These are phyloP conservation scores for Fusarium camptoceras DNA, from an alignment of 2,329 filamentous ascomycete species.

Conservation along the genomic window DNA sequence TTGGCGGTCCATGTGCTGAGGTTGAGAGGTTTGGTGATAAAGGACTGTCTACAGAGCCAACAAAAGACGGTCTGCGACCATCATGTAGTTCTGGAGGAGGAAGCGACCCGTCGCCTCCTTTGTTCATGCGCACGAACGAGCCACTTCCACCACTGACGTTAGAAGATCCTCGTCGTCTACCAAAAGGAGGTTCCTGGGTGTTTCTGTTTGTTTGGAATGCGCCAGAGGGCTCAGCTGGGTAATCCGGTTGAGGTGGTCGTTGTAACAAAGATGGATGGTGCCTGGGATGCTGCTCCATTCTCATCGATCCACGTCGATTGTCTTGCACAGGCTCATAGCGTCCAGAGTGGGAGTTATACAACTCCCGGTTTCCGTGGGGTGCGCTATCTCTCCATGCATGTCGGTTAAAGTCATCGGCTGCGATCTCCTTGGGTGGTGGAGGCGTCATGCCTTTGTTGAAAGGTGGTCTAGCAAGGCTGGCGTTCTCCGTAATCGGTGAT, in stretches of 20 bases:
- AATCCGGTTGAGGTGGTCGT: slow-evolving; percentile 72
- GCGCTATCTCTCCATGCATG: slow-evolving; percentile 81
- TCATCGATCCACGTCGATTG: slow-evolving; percentile 72
- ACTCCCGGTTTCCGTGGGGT: slow-evolving; percentile 73
- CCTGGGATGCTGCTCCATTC: slow-evolving; percentile 74
- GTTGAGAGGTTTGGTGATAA: slow-evolving; percentile 56
- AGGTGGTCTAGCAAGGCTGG: slow-evolving; percentile 60
- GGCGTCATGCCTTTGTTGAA: slow-evolving; percentile 65
- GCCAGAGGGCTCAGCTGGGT: slow-evolving; percentile 83
- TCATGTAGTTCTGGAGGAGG: slow-evolving; percentile 58
- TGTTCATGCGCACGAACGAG: slow-evolving; percentile 67
- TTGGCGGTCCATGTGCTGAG: slow-evolving; percentile 45
- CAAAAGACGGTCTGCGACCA: slow-evolving; percentile 61
- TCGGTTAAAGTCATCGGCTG: slow-evolving; percentile 92
- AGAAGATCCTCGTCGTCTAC: slow-evolving; percentile 85
- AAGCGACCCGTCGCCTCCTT: slow-evolving; percentile 57
- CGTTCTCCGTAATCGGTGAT: slow-evolving; percentile 73
- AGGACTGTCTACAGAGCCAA: slow-evolving; percentile 63
- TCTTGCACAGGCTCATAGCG: slow-evolving; percentile 90
- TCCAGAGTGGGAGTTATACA: slow-evolving; percentile 96
- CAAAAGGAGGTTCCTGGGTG: slow-evolving; percentile 74
- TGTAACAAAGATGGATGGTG: slow-evolving; percentile 82
- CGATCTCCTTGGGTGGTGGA: slow-evolving; percentile 78
- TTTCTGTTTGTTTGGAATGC: slow-evolving; percentile 85
- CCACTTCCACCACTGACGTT: slow-evolving; percentile 91